phyloP scores from a whole-genome alignment of 306 rosid species.

The Rubus parviflorus region DNA sequence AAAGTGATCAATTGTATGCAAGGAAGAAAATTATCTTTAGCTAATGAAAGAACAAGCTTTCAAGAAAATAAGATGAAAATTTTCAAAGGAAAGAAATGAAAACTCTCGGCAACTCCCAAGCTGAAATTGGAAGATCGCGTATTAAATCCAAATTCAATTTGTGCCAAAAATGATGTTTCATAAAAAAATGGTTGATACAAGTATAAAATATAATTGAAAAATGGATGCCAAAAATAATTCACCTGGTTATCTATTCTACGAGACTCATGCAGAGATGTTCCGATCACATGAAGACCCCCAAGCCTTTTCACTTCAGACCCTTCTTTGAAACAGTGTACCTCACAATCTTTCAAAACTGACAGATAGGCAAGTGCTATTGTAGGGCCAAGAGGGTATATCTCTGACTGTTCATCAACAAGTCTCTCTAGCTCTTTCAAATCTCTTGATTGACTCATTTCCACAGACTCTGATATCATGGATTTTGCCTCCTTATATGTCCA shows the following conservation, averaged over 20 bases:
- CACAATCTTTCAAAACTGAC: conserved; percentile 83
- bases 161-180: neutral
- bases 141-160: neutral
- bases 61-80: neutral
- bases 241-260: conserved; percentile 99
- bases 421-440: conserved; percentile 65
- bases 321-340: conserved; percentile 71
- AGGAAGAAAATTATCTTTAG: neutral
- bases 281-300: conserved; percentile 97
- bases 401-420: conserved; percentile 74
- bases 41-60: neutral
- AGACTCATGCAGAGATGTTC: conserved; percentile 93
- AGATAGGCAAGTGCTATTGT: conserved; percentile 77
- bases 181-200: neutral
- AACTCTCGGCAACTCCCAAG: neutral
- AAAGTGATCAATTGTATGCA: neutral
- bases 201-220: neutral
- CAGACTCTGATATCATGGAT: conserved; percentile 73
- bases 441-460: conserved; percentile 83
- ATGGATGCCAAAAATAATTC: conserved; percentile 24
- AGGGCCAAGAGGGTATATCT: conserved; percentile 92
- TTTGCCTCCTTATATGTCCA: conserved; percentile 87
- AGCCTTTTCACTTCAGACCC: conserved; percentile 89
- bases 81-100: neutral
- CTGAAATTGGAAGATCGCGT: conserved; percentile 6